Evolutionary conservation across 768 basidiomycete genomes (phyloP), one percentile per base, ranked within the genome.

Genomic region (Hypholoma sublateritium): DNA sequence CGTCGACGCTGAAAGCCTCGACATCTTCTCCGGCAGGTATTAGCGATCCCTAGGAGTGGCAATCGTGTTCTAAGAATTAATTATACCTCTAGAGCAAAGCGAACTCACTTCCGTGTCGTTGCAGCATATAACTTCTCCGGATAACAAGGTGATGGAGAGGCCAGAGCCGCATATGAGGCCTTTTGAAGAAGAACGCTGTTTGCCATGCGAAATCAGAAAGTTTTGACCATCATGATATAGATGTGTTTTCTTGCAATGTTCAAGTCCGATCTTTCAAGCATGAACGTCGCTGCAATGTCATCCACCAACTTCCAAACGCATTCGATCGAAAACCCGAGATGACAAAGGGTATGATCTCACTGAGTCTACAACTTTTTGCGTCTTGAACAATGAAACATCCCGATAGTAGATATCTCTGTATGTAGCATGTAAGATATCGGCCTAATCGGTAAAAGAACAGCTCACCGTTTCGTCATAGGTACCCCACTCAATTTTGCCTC

Each of bases 121-220:
- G 28, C 74, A 73, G 2, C 62, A 69, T 21, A 92, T 64, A 0
- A 56, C 59, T 50, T 85, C 83, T 3, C 88, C 89, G 24, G 76
- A 74, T 16, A 73, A 61, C 13, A 95, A 75, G 47, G 78, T 73
- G 8, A 96, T 81, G 0, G 62, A 68, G 14, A 95, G 68, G 12
- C 80, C 80, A 9, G 80, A 76, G 2, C 94, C 92, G 52, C 85
- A 87, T 41, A 97, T 74, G 17, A 98, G 82, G 0, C 96, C 96
- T 71, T 98, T 98, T 0, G 91, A 83, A 0, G 93, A 84, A 1
- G 95, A 95, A 37, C 92, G 83, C 94, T 97, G 61, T 25, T n/a
- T 55, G 12, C 41, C 53, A 37, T 24, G 28, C 21, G 37, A 62
- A 42, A 17, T 37, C 53, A 52, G 34, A 17, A 48, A 45, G 49